Evolutionary conservation across 805 yeast genomes (phyloP).

Genomic region (Priceomyces medius): DNA sequence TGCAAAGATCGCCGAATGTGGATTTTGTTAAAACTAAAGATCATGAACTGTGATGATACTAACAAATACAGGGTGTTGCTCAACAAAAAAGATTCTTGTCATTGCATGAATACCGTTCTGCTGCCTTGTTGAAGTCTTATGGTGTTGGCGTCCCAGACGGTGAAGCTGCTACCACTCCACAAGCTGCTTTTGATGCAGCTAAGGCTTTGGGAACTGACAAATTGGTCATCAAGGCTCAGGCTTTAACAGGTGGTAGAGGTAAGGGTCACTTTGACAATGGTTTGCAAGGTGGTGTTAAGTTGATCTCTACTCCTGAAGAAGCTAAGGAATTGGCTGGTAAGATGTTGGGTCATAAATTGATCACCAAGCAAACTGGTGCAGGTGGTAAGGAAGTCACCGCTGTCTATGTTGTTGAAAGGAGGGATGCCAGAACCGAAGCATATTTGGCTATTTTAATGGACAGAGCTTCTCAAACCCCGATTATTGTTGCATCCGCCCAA

Average conservation of each 20-base stretch:
- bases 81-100: slow-evolving; percentile 69
- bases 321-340: slow-evolving; percentile 81
- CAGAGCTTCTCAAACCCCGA: slow-evolving; percentile 84
- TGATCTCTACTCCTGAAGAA: slow-evolving; percentile 81
- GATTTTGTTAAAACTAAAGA: too few relatives aligned
- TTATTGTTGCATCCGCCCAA: slow-evolving; percentile 93
- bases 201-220: slow-evolving; percentile 71
- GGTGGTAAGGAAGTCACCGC: slow-evolving; percentile 97
- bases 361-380: slow-evolving; percentile 98
- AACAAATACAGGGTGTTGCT: slow-evolving; percentile 19
- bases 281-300: slow-evolving; percentile 92
- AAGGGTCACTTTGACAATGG: slow-evolving; percentile 97
- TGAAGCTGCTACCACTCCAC: slow-evolving; percentile 83
- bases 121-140: slow-evolving; percentile 75
- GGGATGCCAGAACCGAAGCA: slow-evolving; percentile 91
- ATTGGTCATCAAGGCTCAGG: slow-evolving; percentile 96
- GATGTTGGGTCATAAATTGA: slow-evolving; percentile 88
- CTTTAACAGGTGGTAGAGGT: slow-evolving; percentile 99
- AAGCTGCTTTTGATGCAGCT: slow-evolving; percentile 84
- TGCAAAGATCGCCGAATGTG: not conserved
- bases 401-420: slow-evolving; percentile 93
- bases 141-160: slow-evolving; percentile 93
- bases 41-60: not conserved
- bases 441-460: slow-evolving; percentile 93
- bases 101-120: slow-evolving; percentile 94